Percentiles rank a stretch among this genome's conserved stretches.
Conservation (phyloP, 2,329 filamentous ascomycete species). For the Paecilomyces niveus region DNA sequence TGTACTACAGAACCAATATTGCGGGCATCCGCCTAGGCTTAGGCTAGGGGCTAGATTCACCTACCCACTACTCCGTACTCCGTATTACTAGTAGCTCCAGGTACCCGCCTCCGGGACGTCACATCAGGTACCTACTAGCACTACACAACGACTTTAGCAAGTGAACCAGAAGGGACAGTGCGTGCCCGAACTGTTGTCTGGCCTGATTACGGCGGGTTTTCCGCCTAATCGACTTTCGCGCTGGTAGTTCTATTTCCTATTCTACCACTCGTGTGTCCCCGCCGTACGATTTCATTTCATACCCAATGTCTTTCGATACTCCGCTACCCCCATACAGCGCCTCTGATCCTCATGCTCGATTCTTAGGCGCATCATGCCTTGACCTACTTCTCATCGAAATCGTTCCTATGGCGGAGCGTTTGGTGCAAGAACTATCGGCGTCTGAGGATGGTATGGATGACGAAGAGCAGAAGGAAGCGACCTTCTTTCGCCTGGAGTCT, state of each 20-base stretch:
- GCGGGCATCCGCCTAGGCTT: neutral
- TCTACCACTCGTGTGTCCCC: neutral
- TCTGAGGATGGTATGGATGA: constrained; percentile 26
- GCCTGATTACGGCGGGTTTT: neutral
- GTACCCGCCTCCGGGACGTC: neutral
- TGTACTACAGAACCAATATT: neutral
- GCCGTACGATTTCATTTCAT: neutral
- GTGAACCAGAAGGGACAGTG: neutral
- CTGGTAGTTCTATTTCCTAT: neutral
- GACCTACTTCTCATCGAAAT: constrained; percentile 96
- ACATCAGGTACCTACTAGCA: neutral
- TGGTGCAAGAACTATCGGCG: constrained; percentile 60
- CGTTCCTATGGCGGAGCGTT: constrained; percentile 84
- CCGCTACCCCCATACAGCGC: constrained; percentile 61
- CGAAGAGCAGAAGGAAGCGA: constrained; percentile 78
- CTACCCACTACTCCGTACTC: neutral
- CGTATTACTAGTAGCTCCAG: neutral
- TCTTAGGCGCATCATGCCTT: constrained; percentile 77
- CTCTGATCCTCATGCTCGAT: constrained; percentile 65
- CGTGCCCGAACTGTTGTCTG: neutral
- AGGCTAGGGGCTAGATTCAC: neutral
- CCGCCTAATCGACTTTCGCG: neutral
- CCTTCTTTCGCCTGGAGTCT: constrained; percentile 75
- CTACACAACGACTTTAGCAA: neutral
- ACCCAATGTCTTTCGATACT: constrained; percentile 8